phyloP scores from a whole-genome alignment of 78 protist species.

The Dictyostelium capitatum region DNA sequence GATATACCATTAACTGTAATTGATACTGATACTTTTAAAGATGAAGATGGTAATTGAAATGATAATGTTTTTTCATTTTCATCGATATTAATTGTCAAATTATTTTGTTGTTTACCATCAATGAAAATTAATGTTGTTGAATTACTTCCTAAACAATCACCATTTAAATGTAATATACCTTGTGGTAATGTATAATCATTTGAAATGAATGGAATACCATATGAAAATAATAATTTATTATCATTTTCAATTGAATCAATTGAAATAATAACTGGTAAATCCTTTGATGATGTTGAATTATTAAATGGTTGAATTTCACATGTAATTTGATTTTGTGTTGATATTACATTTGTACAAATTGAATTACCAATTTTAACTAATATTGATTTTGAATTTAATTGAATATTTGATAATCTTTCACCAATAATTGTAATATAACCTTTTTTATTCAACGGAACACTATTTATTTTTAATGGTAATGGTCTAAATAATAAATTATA shows the following conservation, averaged over 20 bases:
- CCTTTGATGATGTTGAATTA: too few species aligned
- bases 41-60: too few species aligned
- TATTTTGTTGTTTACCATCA: background rate
- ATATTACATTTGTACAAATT: too few species aligned
- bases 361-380: too few species aligned
- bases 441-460: background rate
- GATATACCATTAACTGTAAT: too few species aligned
- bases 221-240: background rate
- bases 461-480: background rate
- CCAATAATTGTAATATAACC: background rate
- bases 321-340: too few species aligned
- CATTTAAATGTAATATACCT: background rate
- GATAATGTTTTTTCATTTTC: background rate
- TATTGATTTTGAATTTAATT: too few species aligned
- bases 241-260: background rate
- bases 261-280: background rate
- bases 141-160: background rate
- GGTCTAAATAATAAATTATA: background rate
- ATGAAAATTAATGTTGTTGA: background rate
- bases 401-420: background rate
- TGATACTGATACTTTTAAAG: too few species aligned
- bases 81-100: background rate
- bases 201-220: background rate
- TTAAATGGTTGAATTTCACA: background rate
- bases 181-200: background rate